phyloP scores from a whole-genome alignment of 768 basidiomycete species.

The Serendipita sp. region DNA sequence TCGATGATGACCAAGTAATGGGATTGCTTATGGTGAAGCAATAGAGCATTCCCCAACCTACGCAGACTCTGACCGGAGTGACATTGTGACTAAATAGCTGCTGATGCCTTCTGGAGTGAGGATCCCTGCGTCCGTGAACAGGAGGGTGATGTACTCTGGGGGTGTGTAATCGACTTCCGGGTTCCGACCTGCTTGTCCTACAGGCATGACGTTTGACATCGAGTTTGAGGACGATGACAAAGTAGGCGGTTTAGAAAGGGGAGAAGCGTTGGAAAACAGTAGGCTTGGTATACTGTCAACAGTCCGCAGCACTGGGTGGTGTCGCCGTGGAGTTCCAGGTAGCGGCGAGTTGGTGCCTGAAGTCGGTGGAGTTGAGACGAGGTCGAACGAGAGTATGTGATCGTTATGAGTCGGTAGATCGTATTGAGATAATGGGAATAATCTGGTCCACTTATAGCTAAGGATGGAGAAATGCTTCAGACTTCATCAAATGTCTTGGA shows the following conservation, averaged over 20 bases:
- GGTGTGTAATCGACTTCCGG: constrained; percentile 89
- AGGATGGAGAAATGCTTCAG: constrained; percentile 13
- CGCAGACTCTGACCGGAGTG: not conserved
- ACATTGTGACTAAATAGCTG: constrained; percentile 91
- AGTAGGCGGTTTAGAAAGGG: constrained; percentile 6
- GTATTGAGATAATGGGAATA: constrained; percentile 86
- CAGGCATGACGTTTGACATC: constrained; percentile 37
- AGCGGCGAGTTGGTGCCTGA: constrained; percentile 4
- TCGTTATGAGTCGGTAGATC: constrained; percentile 74
- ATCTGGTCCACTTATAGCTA: constrained; percentile 94
- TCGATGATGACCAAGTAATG: not conserved
- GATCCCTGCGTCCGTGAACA: constrained; percentile 89
- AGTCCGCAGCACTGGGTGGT: constrained; percentile 13
- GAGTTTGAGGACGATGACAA: not conserved
- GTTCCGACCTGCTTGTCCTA: constrained; percentile 66
- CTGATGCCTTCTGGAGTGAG: constrained; percentile 86
- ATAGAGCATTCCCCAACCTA: not conserved
- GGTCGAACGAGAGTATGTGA: constrained; percentile 49
- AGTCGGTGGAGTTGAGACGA: constrained; percentile 18
- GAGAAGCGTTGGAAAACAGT: constrained; percentile 12
- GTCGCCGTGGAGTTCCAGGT: constrained; percentile 9
- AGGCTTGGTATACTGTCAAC: constrained; percentile 6
- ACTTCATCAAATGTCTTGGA: not conserved
- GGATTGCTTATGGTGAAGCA: not conserved
- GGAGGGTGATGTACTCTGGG: constrained; percentile 83